Evolutionary conservation across 1,284 basidiomycete genomes (phyloP).

Genomic region (Ceratobasidium sp.): DNA sequence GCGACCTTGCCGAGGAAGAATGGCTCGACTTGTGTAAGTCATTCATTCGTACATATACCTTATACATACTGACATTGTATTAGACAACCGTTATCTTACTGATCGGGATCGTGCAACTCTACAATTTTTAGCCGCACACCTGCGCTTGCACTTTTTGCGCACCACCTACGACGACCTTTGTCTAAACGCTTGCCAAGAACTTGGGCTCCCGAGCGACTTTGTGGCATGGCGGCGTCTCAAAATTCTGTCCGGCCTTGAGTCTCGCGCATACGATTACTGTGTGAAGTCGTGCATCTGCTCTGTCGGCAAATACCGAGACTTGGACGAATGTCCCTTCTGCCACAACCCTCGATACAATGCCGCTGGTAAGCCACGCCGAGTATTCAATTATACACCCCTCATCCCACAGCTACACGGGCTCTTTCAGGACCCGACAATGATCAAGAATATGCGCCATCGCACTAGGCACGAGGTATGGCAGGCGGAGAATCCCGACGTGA

Average conservation of each 20-base stretch:
- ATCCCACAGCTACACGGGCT: conserved; percentile 48
- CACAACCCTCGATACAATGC: conserved; percentile 43
- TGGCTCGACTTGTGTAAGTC: not conserved
- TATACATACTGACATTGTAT: not conserved
- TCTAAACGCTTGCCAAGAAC: not conserved
- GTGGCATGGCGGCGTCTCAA: conserved; percentile 13
- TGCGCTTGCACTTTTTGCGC: conserved; percentile 3
- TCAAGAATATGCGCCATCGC: conserved; percentile 44
- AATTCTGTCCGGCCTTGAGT: conserved; percentile 30
- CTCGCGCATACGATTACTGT: conserved; percentile 49
- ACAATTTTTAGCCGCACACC: not conserved
- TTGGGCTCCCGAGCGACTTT: conserved; percentile 16
- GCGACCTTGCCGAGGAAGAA: not conserved
- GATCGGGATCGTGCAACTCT: not conserved
- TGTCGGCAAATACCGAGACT: conserved; percentile 45
- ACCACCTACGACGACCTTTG: conserved; percentile 7
- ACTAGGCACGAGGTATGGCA: conserved; percentile 23
- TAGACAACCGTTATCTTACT: not conserved
- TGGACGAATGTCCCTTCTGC: conserved; percentile 49
- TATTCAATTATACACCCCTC: conserved; percentile 49
- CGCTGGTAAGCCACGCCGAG: conserved; percentile 41
- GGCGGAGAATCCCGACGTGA: conserved; percentile 12
- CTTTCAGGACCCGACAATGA: conserved; percentile 43
- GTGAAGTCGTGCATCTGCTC: conserved; percentile 50
- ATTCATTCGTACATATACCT: not conserved